Conservation (phyloP, 495 filamentous ascomycete genomes). For the Xylaria nigripes region DNA sequence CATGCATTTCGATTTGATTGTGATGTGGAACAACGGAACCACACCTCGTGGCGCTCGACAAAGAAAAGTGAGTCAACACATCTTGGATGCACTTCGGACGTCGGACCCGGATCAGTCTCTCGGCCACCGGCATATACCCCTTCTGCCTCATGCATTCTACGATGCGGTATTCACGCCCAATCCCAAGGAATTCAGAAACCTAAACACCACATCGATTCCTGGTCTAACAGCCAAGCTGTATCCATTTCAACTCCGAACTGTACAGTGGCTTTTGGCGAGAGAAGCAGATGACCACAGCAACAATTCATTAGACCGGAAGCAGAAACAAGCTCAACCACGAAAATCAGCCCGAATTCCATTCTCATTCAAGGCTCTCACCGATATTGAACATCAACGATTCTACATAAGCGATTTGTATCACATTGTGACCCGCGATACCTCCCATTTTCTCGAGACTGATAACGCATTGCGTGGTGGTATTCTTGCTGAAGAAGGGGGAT, state of each 20-base stretch:
- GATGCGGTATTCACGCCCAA: constrained; percentile 33
- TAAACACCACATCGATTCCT: constrained; percentile 19
- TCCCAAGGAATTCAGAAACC: constrained; percentile 17
- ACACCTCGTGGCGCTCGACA: constrained; percentile 10
- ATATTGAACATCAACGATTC: constrained; percentile 25
- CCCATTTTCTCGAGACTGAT: constrained; percentile 36
- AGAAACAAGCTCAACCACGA: constrained; percentile 16
- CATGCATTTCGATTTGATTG: constrained; percentile 14
- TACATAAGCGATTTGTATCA: constrained; percentile 58
- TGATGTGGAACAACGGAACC: constrained; percentile 21
- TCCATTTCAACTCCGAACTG: constrained; percentile 38
- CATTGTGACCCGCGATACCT: constrained; percentile 46
- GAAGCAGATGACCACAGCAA: constrained; percentile 34
- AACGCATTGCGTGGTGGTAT: constrained; percentile 52
- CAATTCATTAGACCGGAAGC: background rate
- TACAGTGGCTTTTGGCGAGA: constrained; percentile 39
- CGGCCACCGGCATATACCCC: background rate
- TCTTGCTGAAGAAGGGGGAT: constrained; percentile 91
- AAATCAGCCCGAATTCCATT: constrained; percentile 12
- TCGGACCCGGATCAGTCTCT: background rate
- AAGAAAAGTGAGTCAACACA: constrained; percentile 9
- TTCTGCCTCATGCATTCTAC: constrained; percentile 39
- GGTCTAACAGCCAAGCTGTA: constrained; percentile 29
- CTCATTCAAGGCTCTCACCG: constrained; percentile 21
- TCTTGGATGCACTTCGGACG: background rate